Conservation (phyloP, 1,139 yeast genomes). For the Sugiyamaella grinbergsii region DNA sequence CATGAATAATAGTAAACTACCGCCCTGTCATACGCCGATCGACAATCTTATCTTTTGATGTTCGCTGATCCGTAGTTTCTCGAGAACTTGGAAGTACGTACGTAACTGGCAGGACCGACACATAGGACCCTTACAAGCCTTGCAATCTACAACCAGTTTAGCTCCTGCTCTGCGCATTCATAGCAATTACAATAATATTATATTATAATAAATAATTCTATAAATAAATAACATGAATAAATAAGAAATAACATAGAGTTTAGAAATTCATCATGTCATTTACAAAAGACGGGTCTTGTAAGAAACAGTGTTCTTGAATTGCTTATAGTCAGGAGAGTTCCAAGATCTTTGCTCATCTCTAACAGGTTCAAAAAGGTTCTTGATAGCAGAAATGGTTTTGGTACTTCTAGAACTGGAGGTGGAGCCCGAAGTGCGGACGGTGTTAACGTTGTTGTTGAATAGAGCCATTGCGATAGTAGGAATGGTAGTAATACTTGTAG, state of each 20-base stretch:
- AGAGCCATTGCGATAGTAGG: constrained; percentile 11
- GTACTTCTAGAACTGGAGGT: constrained; percentile 15
- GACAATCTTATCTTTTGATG: no score
- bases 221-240: constrained; percentile 2
- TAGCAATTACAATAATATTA: not conserved
- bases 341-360: not conserved
- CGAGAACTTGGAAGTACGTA: no score
- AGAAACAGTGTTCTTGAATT: constrained; percentile 6
- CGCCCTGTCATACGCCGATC: no score
- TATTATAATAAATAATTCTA: no score
- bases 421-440: constrained; percentile 12
- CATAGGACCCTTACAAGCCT: no score
- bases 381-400: constrained; percentile 2
- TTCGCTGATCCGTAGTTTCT: no score
- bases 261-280: not conserved
- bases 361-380: constrained; percentile 9
- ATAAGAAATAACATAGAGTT: not conserved
- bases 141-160: not conserved
- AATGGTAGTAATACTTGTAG: not conserved
- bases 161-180: not conserved
- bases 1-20: no score
- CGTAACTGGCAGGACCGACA: no score
- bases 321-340: constrained; percentile 17
- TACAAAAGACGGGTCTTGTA: constrained; percentile 12
- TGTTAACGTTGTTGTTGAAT: constrained; percentile 16